phyloP scores from a whole-genome alignment of 2,329 filamentous ascomycete species.

The Coleophoma eucalyptorum region DNA sequence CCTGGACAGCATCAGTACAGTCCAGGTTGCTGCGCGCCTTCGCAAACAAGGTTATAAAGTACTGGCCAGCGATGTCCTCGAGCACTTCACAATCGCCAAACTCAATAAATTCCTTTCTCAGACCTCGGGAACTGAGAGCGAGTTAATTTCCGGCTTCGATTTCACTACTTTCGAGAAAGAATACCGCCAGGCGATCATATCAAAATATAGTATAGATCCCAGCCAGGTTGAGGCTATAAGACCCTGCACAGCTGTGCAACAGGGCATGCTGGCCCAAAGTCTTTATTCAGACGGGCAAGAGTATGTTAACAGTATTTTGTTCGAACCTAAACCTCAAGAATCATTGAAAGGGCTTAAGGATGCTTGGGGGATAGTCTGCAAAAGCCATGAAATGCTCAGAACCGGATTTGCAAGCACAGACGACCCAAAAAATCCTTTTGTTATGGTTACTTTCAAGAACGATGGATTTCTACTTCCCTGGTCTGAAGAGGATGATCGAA shows the following conservation, averaged over 20 bases:
- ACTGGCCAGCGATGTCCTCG: constrained; percentile 71
- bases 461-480: constrained; percentile 33
- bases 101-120: constrained; percentile 15
- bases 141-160: constrained; percentile 32
- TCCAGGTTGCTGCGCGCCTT: constrained; percentile 69
- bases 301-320: constrained; percentile 73
- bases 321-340: constrained; percentile 40
- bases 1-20: constrained; percentile 83
- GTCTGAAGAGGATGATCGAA: constrained; percentile 20
- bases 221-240: constrained; percentile 52
- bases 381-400: constrained; percentile 67
- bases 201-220: constrained; percentile 11
- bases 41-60: constrained; percentile 54
- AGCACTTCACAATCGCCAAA: constrained; percentile 45
- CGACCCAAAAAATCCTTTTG: constrained; percentile 59
- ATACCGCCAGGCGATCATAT: constrained; percentile 28
- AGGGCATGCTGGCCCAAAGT: constrained; percentile 75
- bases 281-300: constrained; percentile 59
- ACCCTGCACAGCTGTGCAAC: constrained; percentile 78
- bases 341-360: constrained; percentile 36
- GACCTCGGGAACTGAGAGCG: background rate
- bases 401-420: constrained; percentile 67
- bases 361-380: constrained; percentile 56
- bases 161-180: constrained; percentile 46
- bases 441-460: constrained; percentile 63